Evolutionary conservation across 352 stramenopile genomes (phyloP), one percentile per base, ranked within the genome.

Genomic region (Phytophthora melonis): DNA sequence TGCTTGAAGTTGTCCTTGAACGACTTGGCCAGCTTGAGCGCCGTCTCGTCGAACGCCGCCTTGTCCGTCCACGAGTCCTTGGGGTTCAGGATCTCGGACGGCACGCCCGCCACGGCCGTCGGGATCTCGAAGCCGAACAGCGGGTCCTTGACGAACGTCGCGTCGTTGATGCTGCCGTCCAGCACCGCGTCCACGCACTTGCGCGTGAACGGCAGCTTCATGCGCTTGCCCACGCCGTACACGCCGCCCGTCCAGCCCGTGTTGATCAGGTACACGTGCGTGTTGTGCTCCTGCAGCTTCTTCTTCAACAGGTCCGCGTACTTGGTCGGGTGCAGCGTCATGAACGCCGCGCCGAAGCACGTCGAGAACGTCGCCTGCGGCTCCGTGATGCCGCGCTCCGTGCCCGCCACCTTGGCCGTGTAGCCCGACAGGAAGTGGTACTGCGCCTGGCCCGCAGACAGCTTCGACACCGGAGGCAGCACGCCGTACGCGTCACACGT

Each of bases 381-480:
- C 79, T 99, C 97, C 43, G 88, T 99, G 63, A 99, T 90, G 60
- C 97, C 98, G 60, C 97, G 91, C 82, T 99, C 98, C 23, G 97
- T 99, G 72, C 98, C 97, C 36, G 97, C 98, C 68, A 99, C 97
- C 85, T 99, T 99, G 68, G 97, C 97, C 47, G 98, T 99, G 87
- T 99, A 99, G 57, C 97, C 97, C 64, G 89, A 98, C 50, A 99
- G 85, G 82, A 99, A 99, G 81, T 99, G 97, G 82, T 99, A 99
- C 93, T 99, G 98, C 59, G 97, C 97, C 87, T 99, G 97, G 21
- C 90, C 95, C 27, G 85, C 75, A 70, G 77, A 96, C 34, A 99
- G 86, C 73, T 97, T 98, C n/a, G 96, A 95, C 74, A 99, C 97
- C 21, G 97, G 98, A 11, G 97, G 98, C 41, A 99, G 82, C 41